phyloP scores from a whole-genome alignment of 352 stramenopile genomes.

The Pythium aquatile region DNA sequence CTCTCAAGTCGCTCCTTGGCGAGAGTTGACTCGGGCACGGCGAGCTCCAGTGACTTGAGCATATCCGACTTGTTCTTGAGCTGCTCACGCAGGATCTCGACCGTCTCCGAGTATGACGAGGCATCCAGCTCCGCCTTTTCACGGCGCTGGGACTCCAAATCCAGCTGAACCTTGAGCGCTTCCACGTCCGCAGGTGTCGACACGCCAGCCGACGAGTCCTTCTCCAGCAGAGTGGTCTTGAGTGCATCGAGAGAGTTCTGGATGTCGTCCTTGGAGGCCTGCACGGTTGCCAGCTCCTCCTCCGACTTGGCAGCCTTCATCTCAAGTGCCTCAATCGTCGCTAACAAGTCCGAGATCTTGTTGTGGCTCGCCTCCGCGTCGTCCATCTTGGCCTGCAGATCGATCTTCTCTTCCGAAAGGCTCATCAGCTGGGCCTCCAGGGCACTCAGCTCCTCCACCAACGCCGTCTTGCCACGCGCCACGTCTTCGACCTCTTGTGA shows the following conservation, averaged over 20 bases:
- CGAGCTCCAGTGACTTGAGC: conserved; percentile 36
- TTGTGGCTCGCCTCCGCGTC: background rate
- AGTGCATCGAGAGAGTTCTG: background rate
- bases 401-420: conserved; percentile 21
- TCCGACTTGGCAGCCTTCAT: background rate
- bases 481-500: conserved; percentile 1
- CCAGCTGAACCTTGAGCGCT: conserved; percentile 39
- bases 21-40: conserved; percentile 31
- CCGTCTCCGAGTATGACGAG: conserved; percentile 62
- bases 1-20: conserved; percentile 32
- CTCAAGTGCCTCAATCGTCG: conserved; percentile 1
- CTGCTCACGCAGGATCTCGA: conserved; percentile 51
- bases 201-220: background rate
- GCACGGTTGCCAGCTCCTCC: background rate
- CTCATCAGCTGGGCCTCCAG: conserved; percentile 30
- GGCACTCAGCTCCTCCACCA: conserved; percentile 30
- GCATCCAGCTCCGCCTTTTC: conserved; percentile 59
- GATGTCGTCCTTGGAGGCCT: conserved; percentile 3
- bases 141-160: conserved; percentile 35
- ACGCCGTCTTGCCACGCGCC: conserved; percentile 4
- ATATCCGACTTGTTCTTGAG: conserved; percentile 47
- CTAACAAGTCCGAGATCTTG: background rate
- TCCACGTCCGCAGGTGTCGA: conserved; percentile 10
- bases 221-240: background rate
- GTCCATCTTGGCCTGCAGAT: conserved; percentile 17